Percentiles rank a stretch among this genome's conserved stretches.
Conservation (phyloP, 306 rosid genomes). For the Cajanus cajan region DNA sequence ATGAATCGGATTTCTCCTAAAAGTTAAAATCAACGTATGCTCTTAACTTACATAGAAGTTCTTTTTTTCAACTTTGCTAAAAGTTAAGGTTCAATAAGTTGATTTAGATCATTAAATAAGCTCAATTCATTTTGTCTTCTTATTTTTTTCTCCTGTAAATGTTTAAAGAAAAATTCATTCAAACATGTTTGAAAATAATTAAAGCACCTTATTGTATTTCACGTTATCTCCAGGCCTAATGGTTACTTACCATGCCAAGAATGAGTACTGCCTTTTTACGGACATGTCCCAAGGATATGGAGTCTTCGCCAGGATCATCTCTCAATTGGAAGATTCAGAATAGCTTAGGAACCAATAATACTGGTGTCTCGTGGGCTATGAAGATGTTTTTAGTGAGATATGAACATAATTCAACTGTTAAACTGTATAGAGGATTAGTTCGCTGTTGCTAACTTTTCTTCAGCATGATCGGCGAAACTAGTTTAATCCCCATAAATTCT, state of each 20-base stretch:
- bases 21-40: not conserved
- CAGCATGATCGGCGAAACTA: not conserved
- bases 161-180: too few relatives aligned
- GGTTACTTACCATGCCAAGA: slow-evolving; percentile 88
- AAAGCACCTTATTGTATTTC: slow-evolving; percentile 11
- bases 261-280: slow-evolving; percentile 83
- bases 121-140: not conserved
- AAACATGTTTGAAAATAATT: not conserved
- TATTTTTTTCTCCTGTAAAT: too few relatives aligned
- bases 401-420: not conserved
- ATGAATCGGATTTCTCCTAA: too few relatives aligned
- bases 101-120: not conserved
- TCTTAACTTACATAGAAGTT: not conserved
- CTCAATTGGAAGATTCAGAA: slow-evolving; percentile 66
- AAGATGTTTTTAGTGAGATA: not conserved
- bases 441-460: not conserved
- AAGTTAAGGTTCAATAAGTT: too few relatives aligned
- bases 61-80: too few relatives aligned
- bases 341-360: not conserved
- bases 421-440: not conserved
- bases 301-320: slow-evolving; percentile 65
- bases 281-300: slow-evolving; percentile 85
- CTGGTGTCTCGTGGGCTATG: not conserved
- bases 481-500: not conserved
- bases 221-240: slow-evolving; percentile 63